phyloP scores from a whole-genome alignment of 257 asterid species.

The Leonotis leonurus region DNA sequence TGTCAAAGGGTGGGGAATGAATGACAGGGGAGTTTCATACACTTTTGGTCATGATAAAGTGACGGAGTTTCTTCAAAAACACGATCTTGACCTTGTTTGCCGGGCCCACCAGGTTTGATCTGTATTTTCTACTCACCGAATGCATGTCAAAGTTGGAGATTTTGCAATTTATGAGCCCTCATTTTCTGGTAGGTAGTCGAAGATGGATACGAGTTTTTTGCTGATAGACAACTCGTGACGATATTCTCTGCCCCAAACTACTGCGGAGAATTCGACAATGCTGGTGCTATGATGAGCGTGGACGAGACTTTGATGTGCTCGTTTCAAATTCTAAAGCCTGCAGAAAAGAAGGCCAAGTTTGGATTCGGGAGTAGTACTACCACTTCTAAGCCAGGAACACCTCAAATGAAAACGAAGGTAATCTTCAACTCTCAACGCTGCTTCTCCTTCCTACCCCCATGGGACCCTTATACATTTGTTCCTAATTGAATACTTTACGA shows the following conservation, averaged over 20 bases:
- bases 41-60: slow-evolving; percentile 68
- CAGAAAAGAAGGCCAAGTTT: slow-evolving; percentile 60
- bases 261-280: slow-evolving; percentile 79
- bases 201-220: slow-evolving; percentile 82
- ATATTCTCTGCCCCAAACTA: slow-evolving; percentile 79
- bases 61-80: slow-evolving; percentile 64
- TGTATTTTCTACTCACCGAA: neutral
- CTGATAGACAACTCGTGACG: slow-evolving; percentile 69
- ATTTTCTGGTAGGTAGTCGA: slow-evolving; percentile 49
- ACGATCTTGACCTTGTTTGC: slow-evolving; percentile 69
- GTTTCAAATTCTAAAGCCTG: slow-evolving; percentile 69
- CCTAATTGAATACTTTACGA: too few species aligned
- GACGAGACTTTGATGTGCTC: slow-evolving; percentile 77
- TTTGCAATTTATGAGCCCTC: neutral
- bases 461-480: too few species aligned
- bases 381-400: slow-evolving; percentile 40
- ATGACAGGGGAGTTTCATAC: slow-evolving; percentile 63
- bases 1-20: slow-evolving; percentile 62
- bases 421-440: neutral
- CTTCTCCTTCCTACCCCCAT: neutral
- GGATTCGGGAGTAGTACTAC: slow-evolving; percentile 54
- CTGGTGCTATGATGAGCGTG: slow-evolving; percentile 85
- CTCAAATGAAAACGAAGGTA: slow-evolving; percentile 47
- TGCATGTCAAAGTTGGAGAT: neutral
- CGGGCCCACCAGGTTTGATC: slow-evolving; percentile 77